Conservation (phyloP, 2,329 filamentous ascomycete genomes). For the Trichoderma sp. region DNA sequence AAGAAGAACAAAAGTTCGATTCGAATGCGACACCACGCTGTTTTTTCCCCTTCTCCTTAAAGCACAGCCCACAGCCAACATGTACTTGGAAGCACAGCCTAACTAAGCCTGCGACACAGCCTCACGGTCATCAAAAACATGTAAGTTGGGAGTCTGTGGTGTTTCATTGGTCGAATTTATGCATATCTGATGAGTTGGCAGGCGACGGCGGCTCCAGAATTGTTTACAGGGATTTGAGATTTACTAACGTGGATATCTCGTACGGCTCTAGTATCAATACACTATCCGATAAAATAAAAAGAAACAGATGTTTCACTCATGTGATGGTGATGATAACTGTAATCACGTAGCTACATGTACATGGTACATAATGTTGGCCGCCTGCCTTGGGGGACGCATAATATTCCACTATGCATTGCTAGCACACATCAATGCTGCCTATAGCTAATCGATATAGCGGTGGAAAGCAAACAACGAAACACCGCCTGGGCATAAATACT, state of each 20-base stretch:
- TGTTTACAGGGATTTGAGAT: not conserved
- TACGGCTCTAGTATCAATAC: not conserved
- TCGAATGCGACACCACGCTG: not conserved
- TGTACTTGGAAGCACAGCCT: not conserved
- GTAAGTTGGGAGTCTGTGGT: not conserved
- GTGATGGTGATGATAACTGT: too few relatives aligned
- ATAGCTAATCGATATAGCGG: too few relatives aligned
- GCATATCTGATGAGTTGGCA: not conserved
- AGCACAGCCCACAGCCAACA: not conserved
- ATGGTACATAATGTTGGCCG: too few relatives aligned
- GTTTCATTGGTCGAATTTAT: not conserved
- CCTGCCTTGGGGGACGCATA: too few relatives aligned
- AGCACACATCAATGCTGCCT: too few relatives aligned
- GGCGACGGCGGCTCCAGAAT: not conserved
- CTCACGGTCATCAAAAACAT: not conserved
- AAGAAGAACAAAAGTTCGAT: not conserved
- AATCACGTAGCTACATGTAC: too few relatives aligned
- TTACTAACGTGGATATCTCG: not conserved
- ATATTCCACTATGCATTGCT: too few relatives aligned
- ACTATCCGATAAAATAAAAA: too few relatives aligned
- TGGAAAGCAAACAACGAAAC: too few relatives aligned
- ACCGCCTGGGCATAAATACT: too few relatives aligned
- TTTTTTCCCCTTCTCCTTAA: not conserved
- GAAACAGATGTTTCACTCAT: too few relatives aligned
- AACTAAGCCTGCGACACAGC: not conserved